These are phyloP conservation scores for Calonectria hongkongensis DNA, from an alignment of 2,329 filamentous ascomycete species.

Conservation along the genomic window DNA sequence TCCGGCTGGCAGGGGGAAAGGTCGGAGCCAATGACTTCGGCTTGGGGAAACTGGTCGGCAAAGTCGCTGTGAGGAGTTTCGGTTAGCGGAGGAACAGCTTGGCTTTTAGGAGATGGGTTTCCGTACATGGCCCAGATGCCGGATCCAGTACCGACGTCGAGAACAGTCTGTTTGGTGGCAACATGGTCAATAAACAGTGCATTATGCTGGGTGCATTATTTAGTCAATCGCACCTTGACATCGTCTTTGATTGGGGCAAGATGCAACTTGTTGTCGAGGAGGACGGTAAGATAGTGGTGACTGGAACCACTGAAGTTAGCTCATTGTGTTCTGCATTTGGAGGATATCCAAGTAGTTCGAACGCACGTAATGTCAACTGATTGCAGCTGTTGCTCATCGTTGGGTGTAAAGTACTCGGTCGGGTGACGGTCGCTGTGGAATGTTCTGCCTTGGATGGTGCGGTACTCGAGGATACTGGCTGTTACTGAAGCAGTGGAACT, in stretches of 20 bases:
- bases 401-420: conserved; percentile 43
- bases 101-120: neutral
- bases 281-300: conserved; percentile 47
- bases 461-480: conserved; percentile 42
- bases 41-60: conserved; percentile 44
- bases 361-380: conserved; percentile 42
- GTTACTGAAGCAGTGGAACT: conserved; percentile 40
- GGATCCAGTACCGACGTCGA: conserved; percentile 52
- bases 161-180: conserved; percentile 42
- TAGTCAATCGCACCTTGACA: conserved; percentile 27
- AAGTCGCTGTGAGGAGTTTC: conserved; percentile 41
- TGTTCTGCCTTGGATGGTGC: conserved; percentile 40
- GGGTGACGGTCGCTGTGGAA: conserved; percentile 41
- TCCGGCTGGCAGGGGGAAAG: conserved; percentile 47
- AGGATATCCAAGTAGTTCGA: neutral
- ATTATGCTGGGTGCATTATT: neutral
- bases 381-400: conserved; percentile 39
- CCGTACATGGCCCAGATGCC: conserved; percentile 45
- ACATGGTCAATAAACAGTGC: neutral
- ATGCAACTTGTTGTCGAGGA: conserved; percentile 48
- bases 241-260: conserved; percentile 47
- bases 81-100: neutral
- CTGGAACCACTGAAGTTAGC: neutral
- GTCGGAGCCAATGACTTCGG: conserved; percentile 46
- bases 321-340: neutral